These are phyloP conservation scores for Rubia balearica DNA, from an alignment of 305 asterid genomes.

Conservation along the genomic window DNA sequence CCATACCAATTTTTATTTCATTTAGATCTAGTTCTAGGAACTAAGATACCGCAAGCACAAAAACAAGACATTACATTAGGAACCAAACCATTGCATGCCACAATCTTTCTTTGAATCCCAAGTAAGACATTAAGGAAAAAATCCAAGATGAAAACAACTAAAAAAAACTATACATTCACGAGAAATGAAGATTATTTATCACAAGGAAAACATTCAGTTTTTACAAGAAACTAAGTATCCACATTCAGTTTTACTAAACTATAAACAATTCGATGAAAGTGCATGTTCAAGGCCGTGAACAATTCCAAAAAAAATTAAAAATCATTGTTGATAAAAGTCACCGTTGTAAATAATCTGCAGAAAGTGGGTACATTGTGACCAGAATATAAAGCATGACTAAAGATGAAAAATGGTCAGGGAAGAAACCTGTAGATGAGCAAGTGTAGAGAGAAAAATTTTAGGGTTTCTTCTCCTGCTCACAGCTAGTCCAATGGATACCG, in stretches of 20 bases:
- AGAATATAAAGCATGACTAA: neutral
- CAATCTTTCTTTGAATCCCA: neutral
- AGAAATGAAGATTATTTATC: too few relatives aligned
- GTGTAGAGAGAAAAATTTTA: neutral
- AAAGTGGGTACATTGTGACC: neutral
- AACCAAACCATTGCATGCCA: neutral
- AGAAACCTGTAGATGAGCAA: slow-evolving; percentile 11
- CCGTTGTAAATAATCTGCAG: neutral
- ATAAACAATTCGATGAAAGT: neutral
- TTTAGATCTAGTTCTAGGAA: neutral
- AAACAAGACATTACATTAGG: neutral
- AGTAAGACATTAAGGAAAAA: neutral
- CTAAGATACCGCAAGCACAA: neutral
- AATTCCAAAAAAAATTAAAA: neutral
- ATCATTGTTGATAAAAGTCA: neutral
- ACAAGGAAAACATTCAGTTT: too few relatives aligned
- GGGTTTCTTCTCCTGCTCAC: too few relatives aligned
- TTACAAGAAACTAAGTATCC: too few relatives aligned
- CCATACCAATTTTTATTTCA: neutral
- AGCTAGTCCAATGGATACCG: too few relatives aligned
- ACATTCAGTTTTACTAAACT: too few relatives aligned
- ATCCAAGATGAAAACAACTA: neutral
- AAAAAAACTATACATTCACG: neutral
- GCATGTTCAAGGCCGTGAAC: neutral
- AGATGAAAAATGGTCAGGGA: neutral